Base-by-base conservation (phyloP, 805 yeast genomes). In the Yarrowia osloensis region DNA sequence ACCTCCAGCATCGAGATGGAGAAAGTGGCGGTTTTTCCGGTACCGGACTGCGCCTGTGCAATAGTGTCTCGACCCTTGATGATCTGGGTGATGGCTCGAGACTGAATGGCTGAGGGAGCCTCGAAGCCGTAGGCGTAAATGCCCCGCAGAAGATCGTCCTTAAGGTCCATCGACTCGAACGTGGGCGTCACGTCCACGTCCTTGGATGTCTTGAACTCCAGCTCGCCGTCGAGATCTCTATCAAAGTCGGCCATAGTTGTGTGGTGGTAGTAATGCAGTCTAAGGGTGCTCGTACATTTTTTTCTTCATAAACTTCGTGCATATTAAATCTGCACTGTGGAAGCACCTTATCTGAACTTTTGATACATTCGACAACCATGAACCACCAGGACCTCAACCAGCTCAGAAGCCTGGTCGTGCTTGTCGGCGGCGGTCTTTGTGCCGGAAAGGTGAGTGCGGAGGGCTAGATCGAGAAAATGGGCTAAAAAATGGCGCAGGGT, bases 21-120 rank as follows among this genome's bases (percentile, higher is more conserved):
- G 79, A 87, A 89, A 24, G 96, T 89, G 68, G 96, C 96, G n/a
- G 96, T 89, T 79, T 89, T 89, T 77, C 96, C 96, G 31, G 96
- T 89, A 77, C 96, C 96, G 37, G 94, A 89, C 80, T 89, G 96
- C 65, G 95, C 94, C 79, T 89, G 96, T 68, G 95, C 96, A 70
- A 89, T 82, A 0, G 84, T 81, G 74, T 89, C 94, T 73, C 87
- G 79, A 50, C 93, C 93, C 68, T 86, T 84, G 69, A 89, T 87
- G 71, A 89, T 88, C 74, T 89, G 94, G 76, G 86, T 81, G 71
- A 89, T 89, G 59, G 95, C 96, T 73, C 95, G 80, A 67, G 88
- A 86, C 77, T 89, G 96, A 76, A 89, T 90, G 42, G 95, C 91
- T 40, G 91, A 87, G 40, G 96, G 96, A 26, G 85, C 80, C 77